A percentile compares a stretch with the other conserved stretches of the same genome.
Evolutionary conservation across 1,139 yeast species (phyloP).

Genomic region (Saccharomyces hybrid): DNA sequence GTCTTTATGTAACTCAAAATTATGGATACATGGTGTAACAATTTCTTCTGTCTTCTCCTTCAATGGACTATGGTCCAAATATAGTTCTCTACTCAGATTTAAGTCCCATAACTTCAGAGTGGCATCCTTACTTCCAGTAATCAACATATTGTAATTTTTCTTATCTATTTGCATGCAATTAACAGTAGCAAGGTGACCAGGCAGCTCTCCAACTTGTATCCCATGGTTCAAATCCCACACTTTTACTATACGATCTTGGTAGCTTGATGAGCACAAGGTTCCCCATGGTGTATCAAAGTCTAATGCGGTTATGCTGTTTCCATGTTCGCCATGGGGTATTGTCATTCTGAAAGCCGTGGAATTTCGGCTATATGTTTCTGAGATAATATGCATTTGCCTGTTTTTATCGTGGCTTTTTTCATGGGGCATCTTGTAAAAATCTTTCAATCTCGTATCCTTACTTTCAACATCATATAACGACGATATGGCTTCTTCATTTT

Average conservation of each 20-base stretch:
- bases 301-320: slow-evolving; percentile 43
- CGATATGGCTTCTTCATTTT: background rate
- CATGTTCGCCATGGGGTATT: slow-evolving; percentile 37
- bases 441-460: background rate
- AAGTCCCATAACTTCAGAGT: slow-evolving; percentile 52
- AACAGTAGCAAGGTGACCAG: slow-evolving; percentile 50
- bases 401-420: slow-evolving; percentile 1
- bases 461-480: background rate
- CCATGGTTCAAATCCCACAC: slow-evolving; percentile 70
- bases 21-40: slow-evolving; percentile 32
- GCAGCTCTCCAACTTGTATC: slow-evolving; percentile 40
- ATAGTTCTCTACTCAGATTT: slow-evolving; percentile 24
- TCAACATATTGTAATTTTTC: slow-evolving; percentile 34
- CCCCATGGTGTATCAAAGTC: slow-evolving; percentile 68
- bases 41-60: background rate
- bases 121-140: slow-evolving; percentile 59
- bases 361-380: slow-evolving; percentile 34
- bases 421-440: background rate
- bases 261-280: slow-evolving; percentile 59
- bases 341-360: background rate
- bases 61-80: slow-evolving; percentile 21
- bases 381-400: slow-evolving; percentile 6
- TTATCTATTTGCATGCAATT: slow-evolving; percentile 50
- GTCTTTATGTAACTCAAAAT: slow-evolving; percentile 56
- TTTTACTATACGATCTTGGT: slow-evolving; percentile 70